Conservation (phyloP, 176 grass and related monocot species). For the Bromus sterilis region DNA sequence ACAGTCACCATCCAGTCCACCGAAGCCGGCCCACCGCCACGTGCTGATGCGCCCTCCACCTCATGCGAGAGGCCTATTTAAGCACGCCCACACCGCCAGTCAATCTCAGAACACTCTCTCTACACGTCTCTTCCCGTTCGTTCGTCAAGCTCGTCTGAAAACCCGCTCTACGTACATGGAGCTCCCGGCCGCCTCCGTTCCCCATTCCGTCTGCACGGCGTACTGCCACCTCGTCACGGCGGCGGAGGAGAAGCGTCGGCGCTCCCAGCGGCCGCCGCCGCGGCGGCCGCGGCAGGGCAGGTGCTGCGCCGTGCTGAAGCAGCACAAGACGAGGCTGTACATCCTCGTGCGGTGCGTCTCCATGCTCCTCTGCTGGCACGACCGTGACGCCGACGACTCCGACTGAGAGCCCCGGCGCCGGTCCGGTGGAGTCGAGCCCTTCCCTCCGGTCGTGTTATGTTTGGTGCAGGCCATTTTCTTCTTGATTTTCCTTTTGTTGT, state of each 20-base stretch:
- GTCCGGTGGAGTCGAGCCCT: background rate
- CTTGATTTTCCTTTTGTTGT: background rate
- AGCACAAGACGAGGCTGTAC: conserved; percentile 86
- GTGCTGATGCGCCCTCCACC: background rate
- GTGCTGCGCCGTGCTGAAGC: conserved; percentile 66
- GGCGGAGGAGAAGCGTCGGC: background rate
- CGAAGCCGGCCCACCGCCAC: background rate
- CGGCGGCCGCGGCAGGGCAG: conserved; percentile 18
- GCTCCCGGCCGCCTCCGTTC: conserved; percentile 20
- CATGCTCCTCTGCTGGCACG: conserved; percentile 83
- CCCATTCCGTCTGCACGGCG: conserved; percentile 20
- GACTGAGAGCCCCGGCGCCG: no score
- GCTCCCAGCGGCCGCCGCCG: background rate
- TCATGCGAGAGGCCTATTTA: conserved; percentile 26
- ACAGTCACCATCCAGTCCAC: background rate
- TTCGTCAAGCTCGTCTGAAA: background rate
- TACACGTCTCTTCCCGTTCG: background rate
- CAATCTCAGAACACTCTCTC: background rate
- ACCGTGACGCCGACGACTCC: conserved; percentile 46
- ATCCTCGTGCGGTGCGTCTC: conserved; percentile 71
- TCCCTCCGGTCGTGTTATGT: background rate
- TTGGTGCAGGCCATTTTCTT: background rate
- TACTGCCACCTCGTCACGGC: conserved; percentile 1
- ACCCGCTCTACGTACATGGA: conserved; percentile 23
- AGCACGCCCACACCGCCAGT: background rate